A percentile compares a stretch with the other conserved stretches of the same genome.
phyloP scores from a whole-genome alignment of 495 filamentous ascomycete species.

The Apiosordaria backusii region DNA sequence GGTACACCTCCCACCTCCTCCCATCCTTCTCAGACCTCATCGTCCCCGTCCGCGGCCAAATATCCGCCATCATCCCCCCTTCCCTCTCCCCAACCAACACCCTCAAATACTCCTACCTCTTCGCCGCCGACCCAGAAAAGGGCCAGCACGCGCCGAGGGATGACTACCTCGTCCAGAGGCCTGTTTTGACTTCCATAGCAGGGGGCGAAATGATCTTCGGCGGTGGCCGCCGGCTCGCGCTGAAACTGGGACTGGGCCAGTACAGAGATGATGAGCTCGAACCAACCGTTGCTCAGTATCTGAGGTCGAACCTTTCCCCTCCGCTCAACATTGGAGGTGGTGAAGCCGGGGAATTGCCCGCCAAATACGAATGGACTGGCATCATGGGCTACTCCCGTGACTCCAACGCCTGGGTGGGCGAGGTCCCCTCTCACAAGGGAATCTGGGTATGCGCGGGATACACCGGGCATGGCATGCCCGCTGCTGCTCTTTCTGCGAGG shows the following conservation, averaged over 20 bases:
- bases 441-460: slow-evolving; percentile 59
- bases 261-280: slow-evolving; percentile 58
- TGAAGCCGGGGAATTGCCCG: slow-evolving; percentile 39
- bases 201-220: slow-evolving; percentile 58
- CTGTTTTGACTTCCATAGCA: slow-evolving; percentile 19
- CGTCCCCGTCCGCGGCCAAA: slow-evolving; percentile 71
- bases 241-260: slow-evolving; percentile 49
- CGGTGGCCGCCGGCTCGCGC: slow-evolving; percentile 37
- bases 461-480: slow-evolving; percentile 81
- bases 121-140: slow-evolving; percentile 45
- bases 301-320: slow-evolving; percentile 38
- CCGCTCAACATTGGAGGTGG: slow-evolving; percentile 22
- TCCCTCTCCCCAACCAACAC: slow-evolving; percentile 18
- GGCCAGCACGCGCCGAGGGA: slow-evolving; percentile 31
- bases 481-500: slow-evolving; percentile 64
- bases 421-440: slow-evolving; percentile 40
- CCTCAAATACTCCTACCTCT: slow-evolving; percentile 56
- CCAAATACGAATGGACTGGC: slow-evolving; percentile 70
- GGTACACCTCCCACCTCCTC: slow-evolving; percentile 68
- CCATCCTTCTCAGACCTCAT: slow-evolving; percentile 66
- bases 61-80: slow-evolving; percentile 62
- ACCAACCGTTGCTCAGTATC: slow-evolving; percentile 50
- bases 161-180: slow-evolving; percentile 76
- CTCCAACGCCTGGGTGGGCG: slow-evolving; percentile 63
- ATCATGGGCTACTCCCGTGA: slow-evolving; percentile 79